Evolutionary conservation across 2,329 filamentous ascomycete genomes (phyloP).

Genomic region (Fusarium coicis): DNA sequence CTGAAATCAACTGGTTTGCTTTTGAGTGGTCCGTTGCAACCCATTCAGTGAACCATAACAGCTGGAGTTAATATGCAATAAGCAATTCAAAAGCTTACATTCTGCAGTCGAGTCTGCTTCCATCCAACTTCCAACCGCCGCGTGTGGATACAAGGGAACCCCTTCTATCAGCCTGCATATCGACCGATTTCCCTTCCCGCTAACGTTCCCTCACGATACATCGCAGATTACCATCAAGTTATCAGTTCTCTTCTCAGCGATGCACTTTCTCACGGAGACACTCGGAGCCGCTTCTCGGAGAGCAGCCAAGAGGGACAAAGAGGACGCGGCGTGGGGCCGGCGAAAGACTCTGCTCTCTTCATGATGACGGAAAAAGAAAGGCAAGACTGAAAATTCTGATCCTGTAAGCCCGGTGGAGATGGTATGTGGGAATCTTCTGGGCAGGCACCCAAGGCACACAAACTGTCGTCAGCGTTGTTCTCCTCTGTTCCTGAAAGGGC

Average conservation of each 20-base stretch:
- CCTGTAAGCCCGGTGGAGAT: conserved; percentile 35
- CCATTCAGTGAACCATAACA: conserved; percentile 11
- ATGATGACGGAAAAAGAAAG: conserved; percentile 6
- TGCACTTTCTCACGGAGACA: conserved; percentile 33
- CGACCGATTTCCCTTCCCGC: conserved; percentile 22
- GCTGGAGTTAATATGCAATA: conserved; percentile 10
- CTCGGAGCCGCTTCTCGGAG: conserved; percentile 34
- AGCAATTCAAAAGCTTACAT: background rate
- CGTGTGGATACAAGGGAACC: conserved; percentile 5
- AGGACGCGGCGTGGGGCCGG: conserved; percentile 37
- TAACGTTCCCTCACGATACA: conserved; percentile 25
- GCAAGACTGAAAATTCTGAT: conserved; percentile 29
- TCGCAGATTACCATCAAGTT: conserved; percentile 26
- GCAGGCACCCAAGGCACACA: conserved; percentile 6
- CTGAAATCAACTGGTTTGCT: background rate
- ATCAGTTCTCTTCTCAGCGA: background rate
- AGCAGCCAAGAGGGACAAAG: conserved; percentile 14
- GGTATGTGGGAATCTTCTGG: conserved; percentile 19
- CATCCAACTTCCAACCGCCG: background rate
- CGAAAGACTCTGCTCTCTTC: conserved; percentile 14
- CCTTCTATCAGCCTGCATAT: conserved; percentile 15
- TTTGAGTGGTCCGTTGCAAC: conserved; percentile 7
- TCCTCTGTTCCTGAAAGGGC: background rate
- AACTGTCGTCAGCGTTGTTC: conserved; percentile 23
- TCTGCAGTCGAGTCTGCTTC: conserved; percentile 7